Conservation (phyloP, 75 land plant genomes). For the Pseudotsuga menziesii region DNA sequence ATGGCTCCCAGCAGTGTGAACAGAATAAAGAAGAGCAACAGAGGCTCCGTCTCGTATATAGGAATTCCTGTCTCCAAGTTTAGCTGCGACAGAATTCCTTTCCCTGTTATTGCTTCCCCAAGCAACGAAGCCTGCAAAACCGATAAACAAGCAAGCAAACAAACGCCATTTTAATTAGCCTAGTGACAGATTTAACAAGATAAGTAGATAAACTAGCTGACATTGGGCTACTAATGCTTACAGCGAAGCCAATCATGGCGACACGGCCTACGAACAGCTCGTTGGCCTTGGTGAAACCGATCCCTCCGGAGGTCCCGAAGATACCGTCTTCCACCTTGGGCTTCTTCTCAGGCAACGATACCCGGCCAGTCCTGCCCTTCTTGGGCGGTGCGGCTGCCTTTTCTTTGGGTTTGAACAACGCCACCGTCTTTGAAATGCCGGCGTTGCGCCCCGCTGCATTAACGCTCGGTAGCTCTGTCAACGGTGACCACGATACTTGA, state of each 20-base stretch:
- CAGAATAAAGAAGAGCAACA: constrained; percentile 87
- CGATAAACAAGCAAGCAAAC: not conserved
- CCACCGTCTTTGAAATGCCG: not conserved
- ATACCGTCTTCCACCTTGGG: constrained; percentile 72
- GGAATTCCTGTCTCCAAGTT: constrained; percentile 96
- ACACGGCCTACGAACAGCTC: constrained; percentile 92
- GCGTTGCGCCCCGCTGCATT: too few relatives aligned
- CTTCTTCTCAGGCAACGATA: constrained; percentile 20
- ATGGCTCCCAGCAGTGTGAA: constrained; percentile 93
- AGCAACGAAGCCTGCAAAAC: constrained; percentile 50
- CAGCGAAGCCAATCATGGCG: constrained; percentile 94
- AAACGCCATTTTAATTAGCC: too few relatives aligned
- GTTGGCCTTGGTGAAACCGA: constrained; percentile 88
- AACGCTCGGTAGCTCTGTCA: too few relatives aligned
- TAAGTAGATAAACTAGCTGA: not conserved
- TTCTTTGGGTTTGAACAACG: not conserved
- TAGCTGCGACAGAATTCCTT: constrained; percentile 82
- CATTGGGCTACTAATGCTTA: constrained; percentile 21
- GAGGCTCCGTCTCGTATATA: constrained; percentile 85
- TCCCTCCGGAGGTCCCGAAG: constrained; percentile 92
- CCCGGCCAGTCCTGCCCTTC: not conserved
- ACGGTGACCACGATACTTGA: too few relatives aligned
- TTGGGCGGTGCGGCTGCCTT: constrained; percentile 2
- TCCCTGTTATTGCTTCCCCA: constrained; percentile 90
- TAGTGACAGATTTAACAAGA: not conserved